A percentile compares a stretch with the other conserved stretches of the same genome.
Evolutionary conservation across 768 basidiomycete genomes (phyloP).

Genomic region (Boletus rufocinnamomeus): DNA sequence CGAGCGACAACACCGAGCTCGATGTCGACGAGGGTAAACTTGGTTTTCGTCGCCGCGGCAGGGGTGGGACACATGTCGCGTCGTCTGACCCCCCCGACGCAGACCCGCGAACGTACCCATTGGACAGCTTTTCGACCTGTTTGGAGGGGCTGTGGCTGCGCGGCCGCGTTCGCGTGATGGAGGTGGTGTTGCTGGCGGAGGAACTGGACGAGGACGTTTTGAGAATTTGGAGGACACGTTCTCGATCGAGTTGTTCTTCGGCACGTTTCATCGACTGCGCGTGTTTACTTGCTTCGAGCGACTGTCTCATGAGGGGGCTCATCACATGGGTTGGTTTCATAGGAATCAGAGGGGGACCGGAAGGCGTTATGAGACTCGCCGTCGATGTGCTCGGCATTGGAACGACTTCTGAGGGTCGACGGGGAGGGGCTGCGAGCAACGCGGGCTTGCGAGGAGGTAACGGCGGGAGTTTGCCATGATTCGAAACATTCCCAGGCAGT

Average conservation of each 20-base stretch:
- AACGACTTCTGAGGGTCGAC: conserved; percentile 24
- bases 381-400: conserved; percentile 6
- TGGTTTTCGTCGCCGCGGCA: conserved; percentile 39
- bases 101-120: conserved; percentile 2
- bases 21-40: conserved; percentile 39
- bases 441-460: conserved; percentile 41
- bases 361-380: conserved; percentile 2
- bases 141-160: conserved; percentile 37
- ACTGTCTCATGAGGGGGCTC: conserved; percentile 70
- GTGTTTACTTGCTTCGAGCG: conserved; percentile 69
- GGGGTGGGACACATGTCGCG: conserved; percentile 28
- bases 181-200: conserved; percentile 12
- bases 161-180: conserved; percentile 24
- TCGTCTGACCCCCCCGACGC: conserved; percentile 25
- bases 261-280: conserved; percentile 70
- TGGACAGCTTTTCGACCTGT: background rate
- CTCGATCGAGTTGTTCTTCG: conserved; percentile 66
- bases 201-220: conserved; percentile 53
- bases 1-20: conserved; percentile 39
- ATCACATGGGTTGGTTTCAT: conserved; percentile 46
- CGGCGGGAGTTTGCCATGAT: conserved; percentile 30
- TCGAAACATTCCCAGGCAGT: background rate
- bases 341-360: conserved; percentile 26
- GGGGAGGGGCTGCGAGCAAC: conserved; percentile 15
- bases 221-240: conserved; percentile 69